These are phyloP conservation scores for Hymenoscyphus infarciens DNA, from an alignment of 2,329 filamentous ascomycete genomes.

Conservation along the genomic window DNA sequence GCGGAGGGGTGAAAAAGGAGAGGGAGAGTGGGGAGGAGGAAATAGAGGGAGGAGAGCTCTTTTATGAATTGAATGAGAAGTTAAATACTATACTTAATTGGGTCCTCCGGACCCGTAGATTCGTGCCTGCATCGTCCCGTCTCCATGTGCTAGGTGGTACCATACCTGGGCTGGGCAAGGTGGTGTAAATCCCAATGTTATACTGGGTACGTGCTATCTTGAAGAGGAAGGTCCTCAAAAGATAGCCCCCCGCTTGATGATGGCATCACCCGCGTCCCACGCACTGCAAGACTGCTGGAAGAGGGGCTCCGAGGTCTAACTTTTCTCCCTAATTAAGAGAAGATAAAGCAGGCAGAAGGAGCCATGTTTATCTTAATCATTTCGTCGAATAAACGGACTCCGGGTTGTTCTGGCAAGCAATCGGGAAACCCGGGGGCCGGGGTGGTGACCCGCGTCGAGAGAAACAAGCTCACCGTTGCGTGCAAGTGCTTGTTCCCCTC, in stretches of 20 bases:
- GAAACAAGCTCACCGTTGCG: constrained; percentile 1
- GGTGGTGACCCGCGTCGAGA: not conserved
- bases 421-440: not conserved
- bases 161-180: too few relatives aligned
- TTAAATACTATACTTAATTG: not conserved
- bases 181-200: not conserved
- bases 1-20: not conserved
- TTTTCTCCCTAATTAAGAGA: not conserved
- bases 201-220: not conserved
- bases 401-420: too few relatives aligned
- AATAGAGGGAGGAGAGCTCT: not conserved
- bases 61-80: not conserved
- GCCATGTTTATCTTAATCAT: not conserved
- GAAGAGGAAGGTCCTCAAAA: not conserved
- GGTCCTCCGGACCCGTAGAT: not conserved
- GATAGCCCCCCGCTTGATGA: too few relatives aligned
- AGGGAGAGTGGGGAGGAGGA: not conserved
- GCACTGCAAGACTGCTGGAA: not conserved
- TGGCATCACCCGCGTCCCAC: too few relatives aligned
- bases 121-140: not conserved
- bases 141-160: not conserved
- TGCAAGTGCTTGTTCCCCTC: too few relatives aligned
- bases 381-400: too few relatives aligned
- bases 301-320: not conserved
- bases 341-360: not conserved